These are phyloP conservation scores for Syzygium malaccense DNA, from an alignment of 441 rosid species.

Conservation along the genomic window DNA sequence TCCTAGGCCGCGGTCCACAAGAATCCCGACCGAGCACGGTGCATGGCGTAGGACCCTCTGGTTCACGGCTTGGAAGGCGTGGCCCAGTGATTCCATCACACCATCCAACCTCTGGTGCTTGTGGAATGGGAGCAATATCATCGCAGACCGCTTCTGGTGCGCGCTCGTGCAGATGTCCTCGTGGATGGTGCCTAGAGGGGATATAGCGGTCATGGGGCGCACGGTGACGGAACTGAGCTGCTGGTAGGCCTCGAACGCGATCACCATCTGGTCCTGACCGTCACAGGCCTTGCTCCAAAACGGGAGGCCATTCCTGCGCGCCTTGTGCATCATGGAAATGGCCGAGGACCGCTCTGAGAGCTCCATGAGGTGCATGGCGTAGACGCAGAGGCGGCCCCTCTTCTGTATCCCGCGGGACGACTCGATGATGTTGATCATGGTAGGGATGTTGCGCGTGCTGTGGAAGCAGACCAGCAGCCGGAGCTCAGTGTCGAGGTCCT, in stretches of 20 bases:
- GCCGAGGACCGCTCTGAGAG: constrained; percentile 52
- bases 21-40: constrained; percentile 55
- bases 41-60: constrained; percentile 26
- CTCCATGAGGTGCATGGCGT: constrained; percentile 62
- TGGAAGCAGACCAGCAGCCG: constrained; percentile 52
- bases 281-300: constrained; percentile 37
- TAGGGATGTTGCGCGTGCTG: constrained; percentile 49
- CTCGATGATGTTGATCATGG: constrained; percentile 48
- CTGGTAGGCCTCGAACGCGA: constrained; percentile 47
- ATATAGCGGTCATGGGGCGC: constrained; percentile 59
- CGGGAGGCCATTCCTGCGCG: constrained; percentile 45
- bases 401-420: constrained; percentile 43
- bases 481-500: constrained; percentile 39
- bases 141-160: constrained; percentile 33
- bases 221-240: constrained; percentile 42
- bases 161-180: constrained; percentile 50
- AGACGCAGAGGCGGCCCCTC: constrained; percentile 36
- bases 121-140: constrained; percentile 51
- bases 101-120: constrained; percentile 49
- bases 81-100: constrained; percentile 44
- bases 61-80: constrained; percentile 32
- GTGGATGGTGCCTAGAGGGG: constrained; percentile 37
- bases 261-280: constrained; percentile 42
- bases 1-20: constrained; percentile 58
- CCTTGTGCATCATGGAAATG: constrained; percentile 53